These are phyloP conservation scores for Hirsutella minnesotensis DNA, from an alignment of 2,329 filamentous ascomycete species.

Conservation along the genomic window DNA sequence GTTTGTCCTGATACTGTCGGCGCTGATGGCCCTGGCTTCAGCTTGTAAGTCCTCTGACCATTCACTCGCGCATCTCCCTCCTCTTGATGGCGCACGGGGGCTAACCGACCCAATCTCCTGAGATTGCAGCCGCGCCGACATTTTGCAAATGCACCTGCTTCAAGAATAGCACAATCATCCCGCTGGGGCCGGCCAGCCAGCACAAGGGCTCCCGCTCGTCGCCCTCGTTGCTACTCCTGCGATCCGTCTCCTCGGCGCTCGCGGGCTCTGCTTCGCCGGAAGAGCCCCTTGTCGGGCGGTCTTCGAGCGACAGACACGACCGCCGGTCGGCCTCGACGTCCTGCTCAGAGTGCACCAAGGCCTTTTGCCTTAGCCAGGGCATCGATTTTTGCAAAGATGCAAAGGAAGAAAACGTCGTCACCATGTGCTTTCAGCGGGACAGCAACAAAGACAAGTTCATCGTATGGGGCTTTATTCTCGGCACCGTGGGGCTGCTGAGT, in stretches of 20 bases:
- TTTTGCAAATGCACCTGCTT: slow-evolving; percentile 64
- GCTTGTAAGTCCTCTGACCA: slow-evolving; percentile 23
- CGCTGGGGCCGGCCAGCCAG: slow-evolving; percentile 34
- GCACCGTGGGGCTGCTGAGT: slow-evolving; percentile 44
- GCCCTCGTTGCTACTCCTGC: slow-evolving; percentile 9
- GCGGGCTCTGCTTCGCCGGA: slow-evolving; percentile 6
- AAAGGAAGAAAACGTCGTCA: slow-evolving; percentile 48
- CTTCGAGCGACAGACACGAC: slow-evolving; percentile 1
- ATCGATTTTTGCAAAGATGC: slow-evolving; percentile 53
- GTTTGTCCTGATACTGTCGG: slow-evolving; percentile 23
- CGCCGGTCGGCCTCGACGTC: slow-evolving; percentile 30
- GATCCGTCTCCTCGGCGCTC: slow-evolving; percentile 10
- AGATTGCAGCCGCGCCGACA: slow-evolving; percentile 40
- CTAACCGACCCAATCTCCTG: background rate
- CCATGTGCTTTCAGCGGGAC: slow-evolving; percentile 55
- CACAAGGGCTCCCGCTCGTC: slow-evolving; percentile 15
- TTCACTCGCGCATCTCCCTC: background rate
- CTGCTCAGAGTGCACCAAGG: slow-evolving; percentile 52
- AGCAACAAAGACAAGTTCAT: slow-evolving; percentile 56
- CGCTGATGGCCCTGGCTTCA: slow-evolving; percentile 20
- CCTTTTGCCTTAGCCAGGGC: slow-evolving; percentile 47
- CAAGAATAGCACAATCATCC: slow-evolving; percentile 57
- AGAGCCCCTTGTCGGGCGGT: background rate
- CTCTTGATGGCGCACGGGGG: too few relatives aligned
- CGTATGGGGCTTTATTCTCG: slow-evolving; percentile 51